Conservation (phyloP, 1,284 basidiomycete genomes). For the Boletus nobilissimus region DNA sequence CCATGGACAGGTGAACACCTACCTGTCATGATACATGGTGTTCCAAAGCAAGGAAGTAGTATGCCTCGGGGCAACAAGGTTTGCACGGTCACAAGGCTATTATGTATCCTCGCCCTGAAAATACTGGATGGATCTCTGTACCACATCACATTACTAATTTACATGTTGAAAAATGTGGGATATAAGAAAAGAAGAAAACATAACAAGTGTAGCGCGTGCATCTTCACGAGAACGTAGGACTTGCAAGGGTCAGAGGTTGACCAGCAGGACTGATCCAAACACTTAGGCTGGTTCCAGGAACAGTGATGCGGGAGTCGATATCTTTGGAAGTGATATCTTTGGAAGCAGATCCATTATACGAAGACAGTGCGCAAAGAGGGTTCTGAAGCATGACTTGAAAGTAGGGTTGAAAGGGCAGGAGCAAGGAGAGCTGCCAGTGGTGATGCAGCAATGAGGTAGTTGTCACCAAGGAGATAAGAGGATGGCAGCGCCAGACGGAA, state of each 20-base stretch:
- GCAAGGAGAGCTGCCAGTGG: slow-evolving; percentile 30
- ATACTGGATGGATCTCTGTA: no score
- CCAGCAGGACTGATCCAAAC: slow-evolving; percentile 38
- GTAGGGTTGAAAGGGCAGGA: slow-evolving; percentile 26
- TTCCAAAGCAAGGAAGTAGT: no score
- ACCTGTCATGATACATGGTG: no score
- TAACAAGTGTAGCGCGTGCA: no score
- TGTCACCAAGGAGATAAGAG: slow-evolving; percentile 33
- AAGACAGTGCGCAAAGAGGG: slow-evolving; percentile 30
- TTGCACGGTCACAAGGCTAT: no score
- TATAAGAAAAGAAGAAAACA: no score
- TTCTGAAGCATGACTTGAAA: slow-evolving; percentile 30
- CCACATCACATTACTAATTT: no score
- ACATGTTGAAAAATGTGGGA: no score
- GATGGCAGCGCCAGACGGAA: slow-evolving; percentile 35
- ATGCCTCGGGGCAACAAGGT: no score
- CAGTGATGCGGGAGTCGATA: slow-evolving; percentile 28
- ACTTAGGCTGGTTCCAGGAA: slow-evolving; percentile 21
- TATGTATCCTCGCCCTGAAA: no score
- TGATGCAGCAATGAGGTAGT: slow-evolving; percentile 31
- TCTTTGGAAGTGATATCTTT: background rate
- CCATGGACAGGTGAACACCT: no score
- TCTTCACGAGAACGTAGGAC: slow-evolving; percentile 47
- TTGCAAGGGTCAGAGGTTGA: slow-evolving; percentile 46
- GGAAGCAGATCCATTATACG: slow-evolving; percentile 13